Evolutionary conservation across 495 filamentous ascomycete species (phyloP), one percentile per base, ranked within the genome.

Genomic region (Baudoinia panamericana): DNA sequence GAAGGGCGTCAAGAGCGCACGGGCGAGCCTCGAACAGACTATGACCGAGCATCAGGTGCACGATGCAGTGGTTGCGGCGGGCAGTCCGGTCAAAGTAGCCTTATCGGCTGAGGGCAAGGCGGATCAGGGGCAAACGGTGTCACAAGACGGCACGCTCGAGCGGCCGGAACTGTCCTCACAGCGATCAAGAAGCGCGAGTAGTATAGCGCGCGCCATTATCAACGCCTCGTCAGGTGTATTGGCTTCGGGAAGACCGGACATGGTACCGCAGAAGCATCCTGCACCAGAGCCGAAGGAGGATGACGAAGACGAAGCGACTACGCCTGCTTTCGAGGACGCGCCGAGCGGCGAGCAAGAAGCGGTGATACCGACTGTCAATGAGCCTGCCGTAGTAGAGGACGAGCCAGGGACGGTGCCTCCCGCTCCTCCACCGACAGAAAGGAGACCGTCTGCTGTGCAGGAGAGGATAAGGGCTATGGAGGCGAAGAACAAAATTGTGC

Each of bases 401-500:
- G 32, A 3, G 8, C 33, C 15, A 36, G 33, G 16, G 23, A 19
- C 8, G 13, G 18, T 8, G 17, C 8, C 16, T 12, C 5, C 22
- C 9, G 18, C 8, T 7, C 8, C 16, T 12, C 5, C 22, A 28
- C 5, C 25, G n/a, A 19, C 25, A 15, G 40, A 44, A 25, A 13
- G 32, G 10, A 39, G 36, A 29, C 36, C 36, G 11, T 28, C 24
- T n/a, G 23, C 24, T 39, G 36, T 44, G 4, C 17, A 36, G 13
- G 41, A 31, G 5, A 18, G 41, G 41, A 33, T 44, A 17, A 25
- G 33, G 20, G 41, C 41, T 12, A 36, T 44, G 41, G 41, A 44
- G 25, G 40, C 10, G 12, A 18, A 22, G 38, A 27, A 24, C 9
- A 18, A 36, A n/a, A n/a, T n/a, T n/a, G n/a, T n/a, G 34, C 20